phyloP scores from a whole-genome alignment of 768 basidiomycete species.

The Termitomyces eurrhizus region DNA sequence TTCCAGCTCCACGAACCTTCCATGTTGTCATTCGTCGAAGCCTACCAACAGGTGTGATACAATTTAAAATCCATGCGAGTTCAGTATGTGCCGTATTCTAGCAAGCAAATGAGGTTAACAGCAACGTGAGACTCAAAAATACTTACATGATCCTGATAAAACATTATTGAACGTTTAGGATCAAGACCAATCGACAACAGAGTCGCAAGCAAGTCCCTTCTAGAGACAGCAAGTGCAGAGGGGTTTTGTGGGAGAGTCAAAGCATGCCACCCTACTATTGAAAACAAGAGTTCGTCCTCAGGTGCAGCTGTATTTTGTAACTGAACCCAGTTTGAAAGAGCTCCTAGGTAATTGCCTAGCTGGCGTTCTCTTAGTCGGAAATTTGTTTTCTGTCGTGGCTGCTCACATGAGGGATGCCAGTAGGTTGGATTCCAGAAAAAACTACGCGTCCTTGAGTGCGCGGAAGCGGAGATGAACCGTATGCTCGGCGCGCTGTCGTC shows the following conservation, averaged over 20 bases:
- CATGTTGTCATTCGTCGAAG: constrained; percentile 93
- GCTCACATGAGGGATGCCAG: constrained; percentile 84
- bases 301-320: constrained; percentile 60
- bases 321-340: constrained; percentile 83
- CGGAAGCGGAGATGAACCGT: constrained; percentile 9
- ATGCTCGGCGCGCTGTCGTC: constrained; percentile 17
- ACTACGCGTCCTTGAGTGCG: constrained; percentile 36
- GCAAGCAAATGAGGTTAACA: background rate
- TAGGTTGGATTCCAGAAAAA: constrained; percentile 93
- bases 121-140: background rate
- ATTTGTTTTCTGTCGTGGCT: background rate
- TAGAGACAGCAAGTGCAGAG: constrained; percentile 49
- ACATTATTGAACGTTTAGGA: constrained; percentile 67
- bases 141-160: constrained; percentile 87
- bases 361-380: constrained; percentile 27
- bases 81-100: constrained; percentile 86
- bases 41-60: constrained; percentile 78
- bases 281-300: constrained; percentile 70
- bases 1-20: constrained; percentile 57
- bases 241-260: constrained; percentile 91
- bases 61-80: constrained; percentile 86
- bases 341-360: constrained; percentile 94
- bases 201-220: constrained; percentile 76
- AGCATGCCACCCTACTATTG: constrained; percentile 93
- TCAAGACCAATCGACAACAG: constrained; percentile 85